These are phyloP conservation scores for Thinopyrum elongatum DNA, from an alignment of 176 grass and related monocot species.

Conservation along the genomic window DNA sequence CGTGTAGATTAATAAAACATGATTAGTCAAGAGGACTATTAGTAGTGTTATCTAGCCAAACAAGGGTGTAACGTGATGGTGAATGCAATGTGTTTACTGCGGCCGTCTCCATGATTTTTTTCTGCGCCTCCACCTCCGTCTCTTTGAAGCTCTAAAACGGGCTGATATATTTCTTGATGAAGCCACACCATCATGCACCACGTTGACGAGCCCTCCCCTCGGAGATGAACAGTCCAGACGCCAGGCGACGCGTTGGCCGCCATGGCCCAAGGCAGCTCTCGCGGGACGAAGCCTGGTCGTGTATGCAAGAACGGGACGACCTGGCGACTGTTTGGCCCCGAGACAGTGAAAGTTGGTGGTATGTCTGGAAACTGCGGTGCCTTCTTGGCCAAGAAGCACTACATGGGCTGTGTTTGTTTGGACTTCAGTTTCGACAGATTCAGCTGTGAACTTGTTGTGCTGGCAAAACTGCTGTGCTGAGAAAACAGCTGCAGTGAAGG, in stretches of 20 bases:
- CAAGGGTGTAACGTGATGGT: too few relatives aligned
- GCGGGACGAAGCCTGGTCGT: neutral
- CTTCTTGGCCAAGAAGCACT: neutral
- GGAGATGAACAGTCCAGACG: neutral
- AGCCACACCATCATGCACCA: neutral
- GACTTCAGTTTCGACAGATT: too few relatives aligned
- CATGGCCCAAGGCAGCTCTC: neutral
- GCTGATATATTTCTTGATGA: neutral
- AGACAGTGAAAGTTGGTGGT: neutral
- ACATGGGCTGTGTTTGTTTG: neutral
- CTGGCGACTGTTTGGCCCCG: neutral
- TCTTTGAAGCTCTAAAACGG: too few relatives aligned
- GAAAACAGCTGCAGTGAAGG: too few relatives aligned
- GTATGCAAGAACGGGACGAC: neutral
- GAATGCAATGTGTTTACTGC: too few relatives aligned
- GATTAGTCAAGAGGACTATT: too few relatives aligned
- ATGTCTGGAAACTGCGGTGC: neutral
- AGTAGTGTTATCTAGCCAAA: too few relatives aligned
- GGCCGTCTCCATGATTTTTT: too few relatives aligned
- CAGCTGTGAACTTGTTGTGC: too few relatives aligned
- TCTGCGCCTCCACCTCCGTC: too few relatives aligned
- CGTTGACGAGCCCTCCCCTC: neutral
- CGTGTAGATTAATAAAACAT: too few relatives aligned
- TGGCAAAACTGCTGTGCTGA: too few relatives aligned
- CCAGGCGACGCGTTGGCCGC: neutral